Conservation (phyloP, 306 rosid species). For the Citrullus mucosospermus region DNA sequence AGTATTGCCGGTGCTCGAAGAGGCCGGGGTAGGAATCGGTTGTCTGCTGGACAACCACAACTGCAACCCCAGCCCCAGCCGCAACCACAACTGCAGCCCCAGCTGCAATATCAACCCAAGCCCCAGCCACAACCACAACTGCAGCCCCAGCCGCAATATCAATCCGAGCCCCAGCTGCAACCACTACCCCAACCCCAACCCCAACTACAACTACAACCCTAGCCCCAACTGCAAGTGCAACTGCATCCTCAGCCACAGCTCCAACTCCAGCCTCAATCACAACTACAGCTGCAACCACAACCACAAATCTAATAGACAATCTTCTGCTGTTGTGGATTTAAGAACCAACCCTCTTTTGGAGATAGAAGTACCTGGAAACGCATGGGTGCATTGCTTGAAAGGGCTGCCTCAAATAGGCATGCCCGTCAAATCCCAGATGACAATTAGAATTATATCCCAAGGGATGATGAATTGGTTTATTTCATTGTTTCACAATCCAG, state of each 20-base stretch:
- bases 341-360: neutral
- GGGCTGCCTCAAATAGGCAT: neutral
- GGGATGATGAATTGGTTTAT: neutral
- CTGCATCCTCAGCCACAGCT: neutral
- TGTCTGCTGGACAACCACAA: neutral
- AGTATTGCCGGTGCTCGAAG: conserved; percentile 41
- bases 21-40: conserved; percentile 51
- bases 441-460: neutral
- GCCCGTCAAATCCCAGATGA: neutral
- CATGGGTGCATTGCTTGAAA: neutral
- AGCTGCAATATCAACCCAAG: neutral
- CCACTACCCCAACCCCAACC: neutral
- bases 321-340: neutral
- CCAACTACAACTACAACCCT: neutral
- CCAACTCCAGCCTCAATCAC: neutral
- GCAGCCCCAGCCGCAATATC: neutral
- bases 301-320: neutral
- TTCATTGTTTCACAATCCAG: neutral
- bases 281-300: neutral
- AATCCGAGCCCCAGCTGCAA: neutral
- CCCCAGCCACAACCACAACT: neutral
- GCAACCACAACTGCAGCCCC: neutral
- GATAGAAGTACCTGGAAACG: neutral
- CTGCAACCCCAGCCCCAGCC: neutral
- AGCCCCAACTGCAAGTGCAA: neutral